Base-by-base conservation (phyloP, 148 eudicot species). In the Amaranthus hypochondriacus region DNA sequence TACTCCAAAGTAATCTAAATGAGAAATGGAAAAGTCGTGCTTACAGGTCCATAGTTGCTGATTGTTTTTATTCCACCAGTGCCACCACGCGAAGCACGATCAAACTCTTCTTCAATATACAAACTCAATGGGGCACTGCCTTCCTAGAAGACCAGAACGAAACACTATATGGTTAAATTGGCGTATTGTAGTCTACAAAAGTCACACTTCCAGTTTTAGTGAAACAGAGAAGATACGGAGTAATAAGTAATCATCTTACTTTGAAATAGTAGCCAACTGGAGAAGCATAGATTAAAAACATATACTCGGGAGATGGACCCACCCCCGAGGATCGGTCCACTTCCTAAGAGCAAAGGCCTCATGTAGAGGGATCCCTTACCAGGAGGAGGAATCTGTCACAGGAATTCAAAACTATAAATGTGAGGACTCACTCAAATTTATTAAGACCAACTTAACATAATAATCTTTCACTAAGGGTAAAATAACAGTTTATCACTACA, bases 241-340 rank as follows among this genome's bases (percentile, higher is more conserved):
- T 28, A 2, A 28, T 49, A 10, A 61, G 46, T 21, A 47, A 42
- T 48, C 64, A 18, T 28, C 76, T 68, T 42, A 87, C 99, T 87
- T 92, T 86, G 77, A 92, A 96, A 81, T 96, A 96, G 87, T 86
- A 87, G 70, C 94, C 84, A 77, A 96, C 97, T 43, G 99, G 97
- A 4, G 97, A 92, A 72, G 99, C 92, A 79, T 85, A 96, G 48
- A 86, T 85, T 21, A 96, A 86, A 67, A 96, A 96, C 51, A 94
- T 92, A 76, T 86, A 92, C 44, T 92, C 99, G 4, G 95, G 89
- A 28, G 97, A 81, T 4, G 99, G 97, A 6, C 86, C 91, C 42
- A 96, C 55, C 28, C 28, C 99, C 97, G 5, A 96, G 83, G 56
- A 85, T 80, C 3, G 96, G 82, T 15, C 96, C 99, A 39, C 87